phyloP scores from a whole-genome alignment of 2,329 filamentous ascomycete species.

The Gaeumannomyces sp. region DNA sequence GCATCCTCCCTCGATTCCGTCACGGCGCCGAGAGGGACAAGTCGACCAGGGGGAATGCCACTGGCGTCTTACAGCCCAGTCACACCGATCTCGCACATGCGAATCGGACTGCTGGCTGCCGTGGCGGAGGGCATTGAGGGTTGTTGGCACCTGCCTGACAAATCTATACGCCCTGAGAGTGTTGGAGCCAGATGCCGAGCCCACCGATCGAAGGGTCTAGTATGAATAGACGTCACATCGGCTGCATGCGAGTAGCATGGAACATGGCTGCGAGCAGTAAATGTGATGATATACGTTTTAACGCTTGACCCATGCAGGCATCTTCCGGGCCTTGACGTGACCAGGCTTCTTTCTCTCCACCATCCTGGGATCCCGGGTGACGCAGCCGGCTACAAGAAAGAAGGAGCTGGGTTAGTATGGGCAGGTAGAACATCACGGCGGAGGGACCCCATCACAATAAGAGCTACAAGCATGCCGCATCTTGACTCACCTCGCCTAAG shows the following conservation, averaged over 20 bases:
- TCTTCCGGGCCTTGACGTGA: slow-evolving; percentile 94
- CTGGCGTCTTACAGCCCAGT: background rate
- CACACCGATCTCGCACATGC: background rate
- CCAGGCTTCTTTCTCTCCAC: slow-evolving; percentile 99
- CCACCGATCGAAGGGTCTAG: background rate
- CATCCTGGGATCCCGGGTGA: slow-evolving; percentile 82
- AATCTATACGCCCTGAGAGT: background rate
- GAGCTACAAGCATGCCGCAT: background rate
- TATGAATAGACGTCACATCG: background rate
- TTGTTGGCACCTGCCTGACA: background rate
- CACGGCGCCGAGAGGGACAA: background rate
- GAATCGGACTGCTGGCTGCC: background rate
- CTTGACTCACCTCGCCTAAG: slow-evolving; percentile 75
- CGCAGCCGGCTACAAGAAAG: slow-evolving; percentile 66
- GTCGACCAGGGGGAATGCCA: too few relatives aligned
- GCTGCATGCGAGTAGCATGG: background rate
- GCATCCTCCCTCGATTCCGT: background rate
- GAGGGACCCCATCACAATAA: background rate
- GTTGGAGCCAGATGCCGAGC: background rate
- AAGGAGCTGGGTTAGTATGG: slow-evolving; percentile 1
- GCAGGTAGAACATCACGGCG: background rate
- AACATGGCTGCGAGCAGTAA: background rate
- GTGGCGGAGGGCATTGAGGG: background rate
- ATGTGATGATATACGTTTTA: slow-evolving; percentile 26
- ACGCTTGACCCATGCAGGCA: slow-evolving; percentile 94